Base-by-base conservation (phyloP, 2,329 filamentous ascomycete species). In the Piedraia hortae region DNA sequence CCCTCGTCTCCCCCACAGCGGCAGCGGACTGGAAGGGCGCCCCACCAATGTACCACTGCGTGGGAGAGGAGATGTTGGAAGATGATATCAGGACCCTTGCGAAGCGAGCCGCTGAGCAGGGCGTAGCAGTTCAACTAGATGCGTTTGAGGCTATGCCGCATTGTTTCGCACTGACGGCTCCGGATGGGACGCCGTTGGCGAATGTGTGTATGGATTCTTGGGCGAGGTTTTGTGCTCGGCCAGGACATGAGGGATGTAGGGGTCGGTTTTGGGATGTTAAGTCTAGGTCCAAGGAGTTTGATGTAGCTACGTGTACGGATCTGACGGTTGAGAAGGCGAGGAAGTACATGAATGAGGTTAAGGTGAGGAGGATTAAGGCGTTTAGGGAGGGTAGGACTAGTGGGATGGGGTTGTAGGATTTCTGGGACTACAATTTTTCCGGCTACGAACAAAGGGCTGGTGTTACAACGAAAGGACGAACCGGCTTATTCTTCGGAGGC, bases 121-220 rank as follows among this genome's bases (percentile, higher is more conserved):
- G 59, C 4, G 66, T 68, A 0, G 37, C 35, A 0, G 59, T 80
- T 0, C 51, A 61, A 3, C 70, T 65, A 34, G 62, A 73, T 38
- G 61, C 75, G 44, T 85, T 65, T 38, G 66, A 78, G 40, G 68
- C 62, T 3, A 82, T 82, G 73, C 71, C 74, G 24, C 73, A 80
- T 44, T 63, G 61, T 32, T 82, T 56, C 31, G 43, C 36, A 0
- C 43, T 52, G 43, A 27, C 55, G 24, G 27, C 54, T 3, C 47
- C 48, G n/a, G 25, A 31, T 1, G n/a, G n/a, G n/a, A n/a, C n/a
- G n/a, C n/a, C n/a, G n/a, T n/a, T n/a, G n/a, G n/a, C n/a, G n/a
- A n/a, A n/a, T n/a, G 28, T 43, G 23, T 47, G 46, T 35, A 32
- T 48, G 10, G 34, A 33, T 4, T 42, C 42, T 19, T 48, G 42